A percentile compares a stretch with the other conserved stretches of the same genome.
Conservation (phyloP, 768 basidiomycete species). For the Tricholoma matsutake region DNA sequence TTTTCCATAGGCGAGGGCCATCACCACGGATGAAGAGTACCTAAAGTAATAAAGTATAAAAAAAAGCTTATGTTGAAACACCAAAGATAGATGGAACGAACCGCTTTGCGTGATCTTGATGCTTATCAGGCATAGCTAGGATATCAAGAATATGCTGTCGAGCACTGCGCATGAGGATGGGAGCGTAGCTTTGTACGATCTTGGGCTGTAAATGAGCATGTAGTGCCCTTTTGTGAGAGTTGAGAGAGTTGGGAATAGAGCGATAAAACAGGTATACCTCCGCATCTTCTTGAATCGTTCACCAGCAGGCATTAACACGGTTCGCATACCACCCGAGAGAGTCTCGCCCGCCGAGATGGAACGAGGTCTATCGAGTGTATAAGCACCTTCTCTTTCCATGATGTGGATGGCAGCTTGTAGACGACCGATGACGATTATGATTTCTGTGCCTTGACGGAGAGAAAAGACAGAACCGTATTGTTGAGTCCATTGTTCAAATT, state of each 20-base stretch:
- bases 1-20: constrained; percentile 49
- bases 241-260: no score
- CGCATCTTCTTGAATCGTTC: constrained; percentile 62
- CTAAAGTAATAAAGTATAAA: no score
- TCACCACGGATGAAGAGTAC: constrained; percentile 49
- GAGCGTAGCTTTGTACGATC: constrained; percentile 44
- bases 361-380: constrained; percentile 52
- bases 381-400: constrained; percentile 64
- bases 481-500: constrained; percentile 58
- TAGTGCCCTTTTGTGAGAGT: constrained; percentile 42
- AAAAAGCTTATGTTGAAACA: no score
- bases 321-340: constrained; percentile 54
- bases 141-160: constrained; percentile 41
- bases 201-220: constrained; percentile 59
- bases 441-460: constrained; percentile 45
- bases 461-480: constrained; percentile 61
- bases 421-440: constrained; percentile 46
- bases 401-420: constrained; percentile 59
- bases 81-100: constrained; percentile 5
- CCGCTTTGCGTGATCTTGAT: constrained; percentile 56
- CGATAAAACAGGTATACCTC: no score
- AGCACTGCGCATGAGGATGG: constrained; percentile 34
- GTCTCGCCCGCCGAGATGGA: constrained; percentile 59
- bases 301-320: constrained; percentile 53
- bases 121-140: constrained; percentile 37